These are phyloP conservation scores for Yamadazyma kanchanaburiensis DNA, from an alignment of 1,139 yeast genomes.

Conservation along the genomic window DNA sequence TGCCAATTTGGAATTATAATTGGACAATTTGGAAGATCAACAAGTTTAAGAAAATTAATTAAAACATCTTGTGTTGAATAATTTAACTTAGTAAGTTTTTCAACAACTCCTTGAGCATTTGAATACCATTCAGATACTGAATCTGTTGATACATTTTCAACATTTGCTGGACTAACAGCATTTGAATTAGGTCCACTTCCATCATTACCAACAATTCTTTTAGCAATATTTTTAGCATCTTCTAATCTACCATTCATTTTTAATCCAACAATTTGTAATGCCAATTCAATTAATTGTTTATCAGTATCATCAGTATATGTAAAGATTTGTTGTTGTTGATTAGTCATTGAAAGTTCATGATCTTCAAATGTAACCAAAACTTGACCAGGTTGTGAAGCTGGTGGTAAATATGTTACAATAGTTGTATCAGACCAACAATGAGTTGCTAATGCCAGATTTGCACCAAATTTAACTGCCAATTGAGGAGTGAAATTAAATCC, in stretches of 20 bases:
- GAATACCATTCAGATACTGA: constrained; percentile 45
- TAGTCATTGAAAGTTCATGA: constrained; percentile 30
- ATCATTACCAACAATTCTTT: constrained; percentile 72
- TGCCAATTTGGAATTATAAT: constrained; percentile 73
- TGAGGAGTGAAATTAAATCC: constrained; percentile 88
- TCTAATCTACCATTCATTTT: constrained; percentile 93
- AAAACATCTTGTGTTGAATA: constrained; percentile 57
- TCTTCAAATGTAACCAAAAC: constrained; percentile 81
- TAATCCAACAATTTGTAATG: constrained; percentile 89
- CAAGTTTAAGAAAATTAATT: constrained; percentile 61
- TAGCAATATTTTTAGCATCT: constrained; percentile 88
- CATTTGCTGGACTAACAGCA: constrained; percentile 4
- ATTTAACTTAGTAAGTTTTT: constrained; percentile 45
- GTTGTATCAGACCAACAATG: constrained; percentile 97
- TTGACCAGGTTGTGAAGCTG: constrained; percentile 84
- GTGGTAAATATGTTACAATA: constrained; percentile 89
- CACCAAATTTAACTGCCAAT: constrained; percentile 80
- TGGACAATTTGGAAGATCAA: constrained; percentile 61
- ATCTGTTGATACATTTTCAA: too few species aligned
- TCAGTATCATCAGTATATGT: constrained; percentile 93
- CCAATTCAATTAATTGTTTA: constrained; percentile 85
- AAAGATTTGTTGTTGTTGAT: constrained; percentile 57
- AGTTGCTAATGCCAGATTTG: constrained; percentile 76
- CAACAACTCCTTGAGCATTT: constrained; percentile 45
- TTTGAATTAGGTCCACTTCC: constrained; percentile 10